Evolutionary conservation across 805 yeast genomes (phyloP), one percentile per base, ranked within the genome.

Genomic region (Wickerhamomyces bisporus): DNA sequence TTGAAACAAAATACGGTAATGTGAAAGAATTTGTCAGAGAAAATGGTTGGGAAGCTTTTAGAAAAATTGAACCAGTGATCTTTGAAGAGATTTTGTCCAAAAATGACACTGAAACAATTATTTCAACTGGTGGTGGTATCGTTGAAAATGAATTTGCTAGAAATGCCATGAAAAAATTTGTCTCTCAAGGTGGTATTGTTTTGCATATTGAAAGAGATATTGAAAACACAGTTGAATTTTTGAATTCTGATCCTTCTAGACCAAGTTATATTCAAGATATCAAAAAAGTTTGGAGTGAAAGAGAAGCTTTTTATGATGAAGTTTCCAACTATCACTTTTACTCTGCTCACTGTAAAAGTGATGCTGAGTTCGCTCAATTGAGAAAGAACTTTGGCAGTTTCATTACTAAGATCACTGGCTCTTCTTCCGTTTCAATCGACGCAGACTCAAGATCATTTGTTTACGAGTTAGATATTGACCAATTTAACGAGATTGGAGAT

Each of bases 41-140:
- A 25, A 51, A 79, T 37, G 89, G 96, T 9, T 93, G 98, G 98
- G 89, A 77, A n/a, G 73, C 65, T 18, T 93, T 93, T 71, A 77
- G 99, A 43, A 65, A 58, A 20, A 61, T 67, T 37, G 99, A 93
- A 59, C 50, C 73, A 6, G 64, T 62, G 30, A 63, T 84, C 30
- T 73, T 85, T 44, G 61, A 70, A 35, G 73, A 75, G 33, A 65
- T 71, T 23, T 45, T 84, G 15, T 41, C 49, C 5, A 49, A 56
- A 11, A 57, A 65, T 39, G 66, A 71, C 3, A 55, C 58, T 14
- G 58, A 66, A 23, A 68, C 79, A 51, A 84, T 91, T 17, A 72
- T 91, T 38, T 86, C 98, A 0, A 86, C 96, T 35, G 99, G 99
- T 25, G 99, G 99, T 31, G 99, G 99, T 9, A 70, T 93, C 43